phyloP scores from a whole-genome alignment of 2,329 filamentous ascomycete species.

The Davidsoniella eucalypti region DNA sequence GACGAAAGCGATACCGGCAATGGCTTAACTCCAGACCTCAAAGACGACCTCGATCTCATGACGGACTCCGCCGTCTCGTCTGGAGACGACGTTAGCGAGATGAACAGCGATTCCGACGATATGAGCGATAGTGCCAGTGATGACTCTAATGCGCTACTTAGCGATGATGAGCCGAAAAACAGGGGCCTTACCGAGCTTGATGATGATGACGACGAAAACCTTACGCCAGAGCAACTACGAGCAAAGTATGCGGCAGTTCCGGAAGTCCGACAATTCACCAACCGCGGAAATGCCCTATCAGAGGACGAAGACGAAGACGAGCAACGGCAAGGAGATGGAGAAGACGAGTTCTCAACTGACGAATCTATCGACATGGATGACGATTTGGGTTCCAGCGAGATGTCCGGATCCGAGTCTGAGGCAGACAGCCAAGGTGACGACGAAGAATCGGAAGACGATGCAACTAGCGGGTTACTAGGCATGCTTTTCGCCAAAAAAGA shows the following conservation, averaged over 20 bases:
- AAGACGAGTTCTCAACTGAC: conserved; percentile 17
- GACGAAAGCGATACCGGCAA: conserved; percentile 33
- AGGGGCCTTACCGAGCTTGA: conserved; percentile 28
- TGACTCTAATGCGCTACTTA: conserved; percentile 34
- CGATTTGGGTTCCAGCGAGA: conserved; percentile 25
- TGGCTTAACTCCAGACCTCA: conserved; percentile 23
- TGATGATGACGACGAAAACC: conserved; percentile 42
- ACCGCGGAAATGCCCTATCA: no score
- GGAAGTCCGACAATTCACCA: conserved; percentile 13
- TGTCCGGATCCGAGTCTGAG: conserved; percentile 26
- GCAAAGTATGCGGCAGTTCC: conserved; percentile 54
- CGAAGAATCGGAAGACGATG: conserved; percentile 28
- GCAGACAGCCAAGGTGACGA: conserved; percentile 29
- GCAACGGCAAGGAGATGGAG: conserved; percentile 2
- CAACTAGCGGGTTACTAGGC: conserved; percentile 33
- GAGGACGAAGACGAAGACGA: no score
- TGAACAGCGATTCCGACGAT: conserved; percentile 22
- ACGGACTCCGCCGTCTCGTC: conserved; percentile 19
- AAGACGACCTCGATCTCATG: conserved; percentile 30
- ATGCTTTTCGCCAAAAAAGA: conserved; percentile 44
- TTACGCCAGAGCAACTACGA: conserved; percentile 52
- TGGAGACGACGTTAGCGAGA: conserved; percentile 21
- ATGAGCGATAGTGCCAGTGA: conserved; percentile 21
- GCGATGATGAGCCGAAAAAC: conserved; percentile 43
- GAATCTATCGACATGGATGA: conserved; percentile 31